Base-by-base conservation (phyloP, 805 yeast genomes). In the Yamadazyma philogaea region DNA sequence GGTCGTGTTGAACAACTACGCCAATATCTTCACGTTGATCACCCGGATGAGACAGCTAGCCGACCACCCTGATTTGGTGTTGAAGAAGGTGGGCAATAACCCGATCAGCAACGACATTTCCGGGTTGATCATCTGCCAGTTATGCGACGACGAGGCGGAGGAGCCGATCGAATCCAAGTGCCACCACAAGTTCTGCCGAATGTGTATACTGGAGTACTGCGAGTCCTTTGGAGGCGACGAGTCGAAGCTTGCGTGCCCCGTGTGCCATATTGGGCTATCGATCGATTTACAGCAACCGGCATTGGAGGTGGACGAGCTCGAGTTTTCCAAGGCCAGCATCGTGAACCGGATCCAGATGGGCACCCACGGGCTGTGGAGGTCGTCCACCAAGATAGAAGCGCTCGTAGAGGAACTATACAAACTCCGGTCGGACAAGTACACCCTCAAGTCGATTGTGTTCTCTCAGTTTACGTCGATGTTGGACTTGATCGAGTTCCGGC, bases 11-110 rank as follows among this genome's bases (percentile, higher is more conserved):
- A 93, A 93, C 65, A 93, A 93, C 61, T 93, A 93, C 66, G 99
- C 99, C 35, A 93, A 93, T 56, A 93, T 93, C 56, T 93, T 93
- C 67, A 90, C 98, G 0, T 74, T 93, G 43, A 90, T 93, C 55
- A 93, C 99, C 0, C 73, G 99, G 54, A 95, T 93, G 99, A 79
- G 99, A 55, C 99, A 93, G 64, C 71, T 93, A 53, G 98, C 99
- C 0, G 99, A 93, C 61, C 99, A 93, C 63, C 99, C 99, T 0
- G 99, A 93, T 65, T 70, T 93, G 48, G 97, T 93, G 1, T 69
- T 93, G 57, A 81, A 89, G 51, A 72, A 90, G 40, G 77, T 77
- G 3, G 56, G 66, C 8, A 64, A 54, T 51, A 62, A 52, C 50
- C 43, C 44, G 10, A 20, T 44, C 6, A 63, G 46, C 7, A 55